A percentile compares a stretch with the other conserved stretches of the same genome.
Evolutionary conservation across 805 yeast species (phyloP).

Genomic region (Saccharomycopsis babjevae): DNA sequence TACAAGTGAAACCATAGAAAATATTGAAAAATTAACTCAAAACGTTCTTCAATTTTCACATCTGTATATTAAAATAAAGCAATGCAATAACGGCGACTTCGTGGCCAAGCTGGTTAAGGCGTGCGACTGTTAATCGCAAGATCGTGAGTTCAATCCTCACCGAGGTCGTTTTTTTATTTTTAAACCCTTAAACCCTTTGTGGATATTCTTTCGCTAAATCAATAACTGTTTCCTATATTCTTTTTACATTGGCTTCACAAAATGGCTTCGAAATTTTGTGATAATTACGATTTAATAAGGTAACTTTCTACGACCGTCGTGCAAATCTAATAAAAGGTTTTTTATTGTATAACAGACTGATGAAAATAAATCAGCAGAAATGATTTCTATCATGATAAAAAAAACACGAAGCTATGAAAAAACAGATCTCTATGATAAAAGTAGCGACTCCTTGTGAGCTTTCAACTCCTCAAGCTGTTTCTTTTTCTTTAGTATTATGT

Average conservation of each 20-base stretch:
- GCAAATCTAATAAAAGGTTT: too few species aligned
- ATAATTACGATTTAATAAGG: background rate
- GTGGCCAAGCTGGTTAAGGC: constrained; percentile 55
- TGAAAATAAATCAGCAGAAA: too few species aligned
- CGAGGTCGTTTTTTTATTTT: constrained; percentile 33
- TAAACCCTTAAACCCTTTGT: background rate
- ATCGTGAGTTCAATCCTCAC: constrained; percentile 54
- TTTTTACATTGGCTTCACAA: too few species aligned
- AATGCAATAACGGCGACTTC: constrained; percentile 26
- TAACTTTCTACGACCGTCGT: background rate
- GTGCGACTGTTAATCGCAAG: constrained; percentile 59
- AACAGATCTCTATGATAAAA: background rate
- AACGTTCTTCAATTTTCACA: too few species aligned
- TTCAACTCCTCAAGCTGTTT: constrained; percentile 3
- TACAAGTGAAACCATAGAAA: too few species aligned
- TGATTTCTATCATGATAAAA: too few species aligned
- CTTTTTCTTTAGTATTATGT: background rate
- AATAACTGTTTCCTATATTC: too few species aligned
- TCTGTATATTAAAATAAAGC: too few species aligned
- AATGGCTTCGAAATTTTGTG: too few species aligned
- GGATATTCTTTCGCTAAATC: too few species aligned
- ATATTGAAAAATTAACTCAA: too few species aligned
- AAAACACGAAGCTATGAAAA: background rate
- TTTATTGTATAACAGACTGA: too few species aligned
- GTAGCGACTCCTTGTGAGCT: background rate